These are phyloP conservation scores for Neurospora sp. DNA, from an alignment of 495 filamentous ascomycete species.

Conservation along the genomic window DNA sequence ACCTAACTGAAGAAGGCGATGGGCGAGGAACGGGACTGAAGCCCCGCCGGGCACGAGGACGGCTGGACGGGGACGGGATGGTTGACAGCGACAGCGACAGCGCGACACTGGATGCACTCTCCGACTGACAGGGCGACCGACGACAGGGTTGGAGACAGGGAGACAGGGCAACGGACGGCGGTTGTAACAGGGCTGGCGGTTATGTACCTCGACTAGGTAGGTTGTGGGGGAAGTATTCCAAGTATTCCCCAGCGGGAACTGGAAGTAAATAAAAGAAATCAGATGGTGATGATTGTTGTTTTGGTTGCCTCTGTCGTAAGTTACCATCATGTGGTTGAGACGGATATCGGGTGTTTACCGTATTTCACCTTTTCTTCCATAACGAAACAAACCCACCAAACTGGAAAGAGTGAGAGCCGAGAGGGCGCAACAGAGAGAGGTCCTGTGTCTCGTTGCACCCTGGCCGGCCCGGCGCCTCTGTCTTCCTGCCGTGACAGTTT, in stretches of 20 bases:
- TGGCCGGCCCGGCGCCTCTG: background rate
- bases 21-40: background rate
- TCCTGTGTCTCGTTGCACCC: background rate
- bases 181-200: background rate
- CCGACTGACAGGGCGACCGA: background rate
- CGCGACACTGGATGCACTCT: background rate
- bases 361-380: background rate
- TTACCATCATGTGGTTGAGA: background rate
- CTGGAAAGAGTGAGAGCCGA: constrained; percentile 2
- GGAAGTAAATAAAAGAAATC: background rate
- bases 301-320: background rate
- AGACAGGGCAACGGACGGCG: background rate
- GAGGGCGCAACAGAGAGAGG: background rate
- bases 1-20: background rate
- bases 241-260: too few relatives aligned
- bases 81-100: background rate
- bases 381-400: background rate
- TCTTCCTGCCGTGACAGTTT: background rate
- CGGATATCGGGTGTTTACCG: background rate
- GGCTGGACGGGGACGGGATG: background rate
- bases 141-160: background rate
- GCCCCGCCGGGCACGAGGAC: background rate
- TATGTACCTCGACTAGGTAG: too few relatives aligned
- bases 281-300: background rate
- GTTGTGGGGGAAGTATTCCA: too few relatives aligned